Base-by-base conservation (phyloP, 139 green algal genomes). In the Astrephomene gubernaculifera region DNA sequence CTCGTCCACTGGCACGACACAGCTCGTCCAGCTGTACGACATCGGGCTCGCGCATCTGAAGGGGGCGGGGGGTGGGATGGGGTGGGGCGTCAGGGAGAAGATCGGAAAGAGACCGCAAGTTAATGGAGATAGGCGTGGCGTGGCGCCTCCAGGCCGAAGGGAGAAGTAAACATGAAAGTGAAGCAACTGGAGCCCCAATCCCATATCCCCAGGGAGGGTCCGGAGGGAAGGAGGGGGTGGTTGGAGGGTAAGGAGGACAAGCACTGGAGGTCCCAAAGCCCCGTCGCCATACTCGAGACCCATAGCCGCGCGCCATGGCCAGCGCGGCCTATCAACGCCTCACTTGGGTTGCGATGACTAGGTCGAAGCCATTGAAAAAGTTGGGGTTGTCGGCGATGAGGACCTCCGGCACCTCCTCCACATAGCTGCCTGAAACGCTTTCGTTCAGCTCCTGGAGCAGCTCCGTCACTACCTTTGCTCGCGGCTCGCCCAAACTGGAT, bases 401-500 rank as follows among this genome's bases (percentile, higher is more conserved):
- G 4, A 72, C 79, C 41, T 92, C 91, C 0, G 96, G 92, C n/a
- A 49, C 71, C 70, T 98, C 96, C 60, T 97, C 94, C 5, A 99
- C 91, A 63, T 95, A 99, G 53, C 78, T 93, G 5, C 96, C 97
- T 2, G 65, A 83, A 35, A 99, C 97, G 29, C 57, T 80, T 38
- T 97, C 95, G 67, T 99, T 99, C 39, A 99, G 88, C 89, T 99
- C 96, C 64, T 96, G 92, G n/a, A 99, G 88, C 63, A 96, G 89
- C 49, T 88, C 89, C 10, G 91, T 94, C 33, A 97, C 96, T 21
- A 89, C 81, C 61, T 94, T 89, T 2, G 97, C 97, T 10, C 92
- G 88, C 0, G 89, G 89, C 52, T 93, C 53, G 39, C 94, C 96
- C 35, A 99, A 68, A 4, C 64, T 82, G 10, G 71, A 75, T 1